These are phyloP conservation scores for Sugiyamaella marilandica DNA, from an alignment of 805 yeast species.

Conservation along the genomic window DNA sequence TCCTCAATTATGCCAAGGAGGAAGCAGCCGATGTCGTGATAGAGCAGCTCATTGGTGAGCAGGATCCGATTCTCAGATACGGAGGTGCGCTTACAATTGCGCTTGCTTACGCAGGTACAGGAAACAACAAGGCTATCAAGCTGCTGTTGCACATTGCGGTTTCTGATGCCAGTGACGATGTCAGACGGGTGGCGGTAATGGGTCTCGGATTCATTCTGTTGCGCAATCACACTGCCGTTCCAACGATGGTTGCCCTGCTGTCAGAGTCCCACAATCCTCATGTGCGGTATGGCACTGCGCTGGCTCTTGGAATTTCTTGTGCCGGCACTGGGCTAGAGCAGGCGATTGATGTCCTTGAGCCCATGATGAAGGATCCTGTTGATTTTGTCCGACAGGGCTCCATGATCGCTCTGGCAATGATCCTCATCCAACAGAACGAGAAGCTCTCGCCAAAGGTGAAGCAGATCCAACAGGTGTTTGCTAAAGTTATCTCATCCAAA, in stretches of 20 bases:
- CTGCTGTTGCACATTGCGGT: conserved; percentile 88
- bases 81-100: conserved; percentile 96
- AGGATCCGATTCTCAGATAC: conserved; percentile 80
- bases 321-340: conserved; percentile 88
- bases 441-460: conserved; percentile 74
- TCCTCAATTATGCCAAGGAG: conserved; percentile 81
- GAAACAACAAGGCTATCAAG: conserved; percentile 81
- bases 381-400: conserved; percentile 99
- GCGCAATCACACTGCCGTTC: conserved; percentile 88
- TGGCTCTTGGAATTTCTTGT: conserved; percentile 95
- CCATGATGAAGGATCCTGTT: conserved; percentile 86
- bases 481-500: conserved; percentile 74
- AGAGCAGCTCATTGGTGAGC: conserved; percentile 61
- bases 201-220: conserved; percentile 86
- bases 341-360: conserved; percentile 89
- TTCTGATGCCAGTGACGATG: conserved; percentile 93
- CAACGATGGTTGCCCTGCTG: conserved; percentile 87
- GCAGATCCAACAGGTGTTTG: conserved; percentile 66
- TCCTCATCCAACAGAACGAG: conserved; percentile 82
- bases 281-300: conserved; percentile 95
- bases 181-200: conserved; percentile 92
- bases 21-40: conserved; percentile 70
- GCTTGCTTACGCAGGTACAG: conserved; percentile 94
- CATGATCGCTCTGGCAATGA: conserved; percentile 84
- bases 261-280: conserved; percentile 96